A percentile compares a stretch with the other conserved stretches of the same genome.
phyloP scores from a whole-genome alignment of 352 stramenopile genomes.

The Pythium periplocum region DNA sequence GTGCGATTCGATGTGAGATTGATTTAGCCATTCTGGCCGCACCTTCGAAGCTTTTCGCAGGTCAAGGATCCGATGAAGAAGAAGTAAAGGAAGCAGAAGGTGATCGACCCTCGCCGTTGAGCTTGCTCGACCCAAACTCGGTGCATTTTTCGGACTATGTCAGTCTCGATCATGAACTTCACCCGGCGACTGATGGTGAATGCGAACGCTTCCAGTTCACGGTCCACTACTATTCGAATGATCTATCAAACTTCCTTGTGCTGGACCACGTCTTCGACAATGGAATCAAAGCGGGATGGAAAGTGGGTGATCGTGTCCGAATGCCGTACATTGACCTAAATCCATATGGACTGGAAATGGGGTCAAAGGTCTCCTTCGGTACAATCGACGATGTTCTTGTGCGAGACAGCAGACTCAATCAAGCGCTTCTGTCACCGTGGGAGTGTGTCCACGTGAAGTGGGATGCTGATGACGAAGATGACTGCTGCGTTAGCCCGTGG shows the following conservation, averaged over 20 bases:
- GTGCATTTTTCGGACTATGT: constrained; percentile 62
- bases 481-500: constrained; percentile 69
- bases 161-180: constrained; percentile 55
- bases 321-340: constrained; percentile 72
- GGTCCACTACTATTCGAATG: constrained; percentile 67
- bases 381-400: constrained; percentile 39
- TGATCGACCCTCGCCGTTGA: constrained; percentile 4
- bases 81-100: constrained; percentile 28
- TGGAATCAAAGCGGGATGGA: constrained; percentile 67
- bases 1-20: constrained; percentile 65
- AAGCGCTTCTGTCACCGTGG: constrained; percentile 46
- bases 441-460: constrained; percentile 70
- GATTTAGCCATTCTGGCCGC: constrained; percentile 56
- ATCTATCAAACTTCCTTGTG: constrained; percentile 82
- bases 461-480: constrained; percentile 67
- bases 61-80: constrained; percentile 18
- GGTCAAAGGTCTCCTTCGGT: constrained; percentile 55
- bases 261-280: constrained; percentile 79
- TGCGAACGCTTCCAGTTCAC: constrained; percentile 58
- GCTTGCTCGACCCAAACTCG: constrained; percentile 31
- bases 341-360: constrained; percentile 46
- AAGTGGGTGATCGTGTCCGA: constrained; percentile 63
- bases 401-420: constrained; percentile 10
- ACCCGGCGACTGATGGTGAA: constrained; percentile 24
- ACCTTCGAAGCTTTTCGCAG: constrained; percentile 22